These are phyloP conservation scores for Castanea sativa DNA, from an alignment of 306 rosid genomes.

Conservation along the genomic window DNA sequence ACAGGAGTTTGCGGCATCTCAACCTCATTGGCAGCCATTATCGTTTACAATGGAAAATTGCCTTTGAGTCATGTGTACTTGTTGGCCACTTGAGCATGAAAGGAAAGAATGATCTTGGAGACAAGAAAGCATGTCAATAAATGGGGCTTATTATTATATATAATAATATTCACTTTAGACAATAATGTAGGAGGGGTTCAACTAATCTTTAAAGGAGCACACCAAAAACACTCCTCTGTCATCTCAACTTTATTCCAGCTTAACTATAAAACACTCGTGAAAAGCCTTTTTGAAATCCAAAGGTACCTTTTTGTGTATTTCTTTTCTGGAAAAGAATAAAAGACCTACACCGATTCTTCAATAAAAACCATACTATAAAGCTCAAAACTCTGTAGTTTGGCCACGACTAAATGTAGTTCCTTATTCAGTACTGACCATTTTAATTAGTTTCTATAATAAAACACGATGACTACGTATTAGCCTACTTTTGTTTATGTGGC, in stretches of 20 bases:
- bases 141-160: background rate
- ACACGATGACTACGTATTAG: too few relatives aligned
- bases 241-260: conserved; percentile 16
- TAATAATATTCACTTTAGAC: conserved; percentile 18
- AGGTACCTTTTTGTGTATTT: background rate
- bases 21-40: conserved; percentile 37
- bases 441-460: background rate
- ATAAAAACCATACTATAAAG: background rate
- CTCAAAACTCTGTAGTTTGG: background rate
- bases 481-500: too few relatives aligned
- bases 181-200: conserved; percentile 15
- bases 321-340: background rate
- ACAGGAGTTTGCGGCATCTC: conserved; percentile 15
- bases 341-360: background rate
- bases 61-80: conserved; percentile 31
- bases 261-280: background rate
- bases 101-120: conserved; percentile 24
- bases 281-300: background rate
- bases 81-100: conserved; percentile 53
- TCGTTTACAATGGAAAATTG: conserved; percentile 29
- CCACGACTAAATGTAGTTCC: background rate
- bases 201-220: conserved; percentile 9
- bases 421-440: too few relatives aligned
- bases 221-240: conserved; percentile 13
- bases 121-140: conserved; percentile 29